These are phyloP conservation scores for Papiliotrema terrestris DNA, from an alignment of 1,284 basidiomycete genomes.

Conservation along the genomic window DNA sequence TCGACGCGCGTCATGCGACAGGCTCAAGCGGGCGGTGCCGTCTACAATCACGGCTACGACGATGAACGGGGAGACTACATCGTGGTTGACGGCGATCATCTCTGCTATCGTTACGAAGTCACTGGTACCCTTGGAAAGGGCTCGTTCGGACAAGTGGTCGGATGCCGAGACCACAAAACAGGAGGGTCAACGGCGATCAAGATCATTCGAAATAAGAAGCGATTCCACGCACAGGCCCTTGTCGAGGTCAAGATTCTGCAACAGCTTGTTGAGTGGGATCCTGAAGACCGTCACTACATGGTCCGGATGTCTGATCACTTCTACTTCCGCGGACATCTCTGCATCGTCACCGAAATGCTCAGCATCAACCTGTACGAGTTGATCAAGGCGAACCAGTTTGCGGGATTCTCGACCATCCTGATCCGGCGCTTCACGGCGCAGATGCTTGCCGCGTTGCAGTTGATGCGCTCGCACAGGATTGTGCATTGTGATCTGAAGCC, in stretches of 20 bases:
- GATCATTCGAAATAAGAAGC: slow-evolving; percentile 98
- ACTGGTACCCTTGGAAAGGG: slow-evolving; percentile 92
- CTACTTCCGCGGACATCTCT: slow-evolving; percentile 95
- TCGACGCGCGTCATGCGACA: slow-evolving; percentile 26
- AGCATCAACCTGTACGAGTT: slow-evolving; percentile 99
- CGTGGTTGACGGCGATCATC: slow-evolving; percentile 84
- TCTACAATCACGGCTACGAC: slow-evolving; percentile 94
- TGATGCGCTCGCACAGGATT: slow-evolving; percentile 94
- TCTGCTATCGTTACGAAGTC: slow-evolving; percentile 94
- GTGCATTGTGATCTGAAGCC: slow-evolving; percentile 99
- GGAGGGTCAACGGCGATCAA: slow-evolving; percentile 96
- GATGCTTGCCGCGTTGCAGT: slow-evolving; percentile 82
- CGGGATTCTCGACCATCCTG: slow-evolving; percentile 89
- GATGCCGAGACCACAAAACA: slow-evolving; percentile 95
- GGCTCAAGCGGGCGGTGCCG: slow-evolving; percentile 58
- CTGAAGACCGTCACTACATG: slow-evolving; percentile 93
- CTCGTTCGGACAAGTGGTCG: slow-evolving; percentile 95
- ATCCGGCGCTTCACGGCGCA: slow-evolving; percentile 96
- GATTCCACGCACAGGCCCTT: slow-evolving; percentile 96
- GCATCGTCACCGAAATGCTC: slow-evolving; percentile 96
- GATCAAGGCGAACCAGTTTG: slow-evolving; percentile 98
- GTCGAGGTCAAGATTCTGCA: slow-evolving; percentile 99
- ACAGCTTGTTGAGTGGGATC: slow-evolving; percentile 94
- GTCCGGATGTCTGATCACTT: slow-evolving; percentile 99
- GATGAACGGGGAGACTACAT: slow-evolving; percentile 98